phyloP scores from a whole-genome alignment of 768 basidiomycete species.

The Tubosaeta sp. region DNA sequence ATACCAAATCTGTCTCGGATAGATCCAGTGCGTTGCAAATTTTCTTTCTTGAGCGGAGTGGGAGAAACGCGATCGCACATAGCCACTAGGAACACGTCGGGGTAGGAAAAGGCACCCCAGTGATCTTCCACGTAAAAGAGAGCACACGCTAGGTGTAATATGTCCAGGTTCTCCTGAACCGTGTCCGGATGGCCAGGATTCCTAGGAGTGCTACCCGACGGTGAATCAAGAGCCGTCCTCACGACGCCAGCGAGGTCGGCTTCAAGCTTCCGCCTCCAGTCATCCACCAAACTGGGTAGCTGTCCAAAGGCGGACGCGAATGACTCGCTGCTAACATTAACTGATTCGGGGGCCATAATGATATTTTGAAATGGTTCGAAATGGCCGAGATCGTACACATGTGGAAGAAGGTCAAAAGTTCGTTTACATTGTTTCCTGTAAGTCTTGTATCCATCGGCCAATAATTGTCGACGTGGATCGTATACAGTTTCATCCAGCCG shows the following conservation, averaged over 20 bases:
- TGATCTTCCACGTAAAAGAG: neutral
- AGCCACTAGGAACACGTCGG: neutral
- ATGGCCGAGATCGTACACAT: conserved; percentile 1
- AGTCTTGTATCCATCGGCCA: neutral
- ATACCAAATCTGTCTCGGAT: neutral
- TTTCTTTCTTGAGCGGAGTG: neutral
- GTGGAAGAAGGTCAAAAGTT: conserved; percentile 7
- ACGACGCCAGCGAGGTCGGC: conserved; percentile 4
- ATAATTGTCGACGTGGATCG: neutral
- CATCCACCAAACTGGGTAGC: conserved; percentile 1
- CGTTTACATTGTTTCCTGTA: neutral
- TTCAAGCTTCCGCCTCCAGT: conserved; percentile 8
- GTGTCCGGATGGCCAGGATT: neutral
- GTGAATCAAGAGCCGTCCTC: neutral
- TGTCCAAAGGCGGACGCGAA: conserved; percentile 8
- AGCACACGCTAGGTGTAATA: conserved; percentile 8
- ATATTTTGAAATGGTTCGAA: conserved; percentile 7
- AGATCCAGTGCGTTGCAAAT: neutral
- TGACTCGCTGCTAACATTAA: neutral
- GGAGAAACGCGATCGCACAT: neutral
- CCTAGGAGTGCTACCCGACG: neutral
- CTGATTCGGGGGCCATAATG: conserved; percentile 2
- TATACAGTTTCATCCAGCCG: neutral
- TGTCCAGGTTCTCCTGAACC: neutral
- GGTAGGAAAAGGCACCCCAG: neutral